Evolutionary conservation across 768 basidiomycete species (phyloP).

Genomic region (Russula griseocarnosa): DNA sequence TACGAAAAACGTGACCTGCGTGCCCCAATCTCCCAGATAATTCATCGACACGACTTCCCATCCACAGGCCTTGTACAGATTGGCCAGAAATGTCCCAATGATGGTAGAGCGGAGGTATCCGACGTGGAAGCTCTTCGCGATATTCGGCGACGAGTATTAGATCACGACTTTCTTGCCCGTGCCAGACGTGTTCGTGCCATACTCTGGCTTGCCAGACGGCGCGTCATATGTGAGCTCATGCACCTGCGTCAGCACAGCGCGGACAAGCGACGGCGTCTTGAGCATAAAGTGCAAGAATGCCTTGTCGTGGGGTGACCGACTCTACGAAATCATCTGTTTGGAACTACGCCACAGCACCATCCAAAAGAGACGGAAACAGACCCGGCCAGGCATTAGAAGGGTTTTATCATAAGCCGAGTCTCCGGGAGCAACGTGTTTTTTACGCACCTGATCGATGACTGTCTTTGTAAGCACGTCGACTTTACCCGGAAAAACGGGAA

Average conservation of each 20-base stretch:
- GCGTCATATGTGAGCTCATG: constrained; percentile 64
- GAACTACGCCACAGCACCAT: constrained; percentile 52
- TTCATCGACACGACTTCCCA: too few species aligned
- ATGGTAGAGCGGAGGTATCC: constrained; percentile 98
- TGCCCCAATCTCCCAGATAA: constrained; percentile 99
- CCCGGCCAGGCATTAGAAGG: too few species aligned
- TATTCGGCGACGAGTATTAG: constrained; percentile 96
- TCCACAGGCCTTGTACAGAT: constrained; percentile 69
- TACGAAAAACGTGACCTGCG: constrained; percentile 55
- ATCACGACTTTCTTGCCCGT: constrained; percentile 79
- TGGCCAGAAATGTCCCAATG: constrained; percentile 91
- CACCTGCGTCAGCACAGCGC: constrained; percentile 67
- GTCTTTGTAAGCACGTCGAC: constrained; percentile 70
- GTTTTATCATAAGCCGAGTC: neutral
- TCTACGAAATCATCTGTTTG: constrained; percentile 75
- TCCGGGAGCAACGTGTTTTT: neutral
- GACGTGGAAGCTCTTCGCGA: constrained; percentile 97
- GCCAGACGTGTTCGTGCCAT: constrained; percentile 76
- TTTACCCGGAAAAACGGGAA: constrained; percentile 83
- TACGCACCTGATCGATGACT: constrained; percentile 64
- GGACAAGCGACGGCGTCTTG: constrained; percentile 59
- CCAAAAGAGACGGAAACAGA: neutral
- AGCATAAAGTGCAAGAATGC: constrained; percentile 82
- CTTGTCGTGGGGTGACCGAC: constrained; percentile 60
- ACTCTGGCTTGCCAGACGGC: constrained; percentile 58